These are phyloP conservation scores for Moringa oleifera DNA, from an alignment of 345 rosid genomes.

Conservation along the genomic window DNA sequence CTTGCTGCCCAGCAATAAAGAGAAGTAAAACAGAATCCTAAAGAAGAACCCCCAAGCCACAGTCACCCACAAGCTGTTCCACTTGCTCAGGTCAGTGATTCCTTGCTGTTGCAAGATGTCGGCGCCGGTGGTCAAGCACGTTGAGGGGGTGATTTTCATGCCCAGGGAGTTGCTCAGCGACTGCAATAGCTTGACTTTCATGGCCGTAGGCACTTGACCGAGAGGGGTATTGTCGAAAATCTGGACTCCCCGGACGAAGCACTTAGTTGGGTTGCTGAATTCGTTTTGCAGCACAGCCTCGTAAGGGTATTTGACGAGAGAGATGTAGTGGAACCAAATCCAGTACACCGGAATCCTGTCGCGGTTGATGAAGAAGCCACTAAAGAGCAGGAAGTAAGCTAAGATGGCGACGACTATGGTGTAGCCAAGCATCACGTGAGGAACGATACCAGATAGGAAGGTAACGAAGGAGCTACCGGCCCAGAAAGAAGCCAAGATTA, in stretches of 20 bases:
- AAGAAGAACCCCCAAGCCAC: constrained; percentile 91
- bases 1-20: constrained; percentile 82
- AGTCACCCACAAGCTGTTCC: constrained; percentile 77
- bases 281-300: constrained; percentile 85
- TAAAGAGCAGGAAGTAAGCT: constrained; percentile 87
- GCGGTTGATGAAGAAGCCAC: constrained; percentile 91
- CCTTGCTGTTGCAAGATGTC: constrained; percentile 69
- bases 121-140: constrained; percentile 73
- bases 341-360: constrained; percentile 80
- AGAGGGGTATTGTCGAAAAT: constrained; percentile 85
- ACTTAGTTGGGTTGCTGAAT: constrained; percentile 57
- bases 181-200: constrained; percentile 49
- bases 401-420: constrained; percentile 80
- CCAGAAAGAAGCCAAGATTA: constrained; percentile 84
- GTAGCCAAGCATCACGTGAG: constrained; percentile 95
- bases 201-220: constrained; percentile 33
- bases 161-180: constrained; percentile 53
- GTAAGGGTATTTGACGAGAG: constrained; percentile 82
- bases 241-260: constrained; percentile 75
- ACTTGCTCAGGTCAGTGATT: constrained; percentile 61
- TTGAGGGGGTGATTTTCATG: constrained; percentile 53
- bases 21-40: constrained; percentile 72
- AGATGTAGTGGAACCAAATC: constrained; percentile 97
- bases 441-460: constrained; percentile 83
- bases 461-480: constrained; percentile 93